Conservation (phyloP, 1,139 yeast species). For the Kodamaea anthophila region DNA sequence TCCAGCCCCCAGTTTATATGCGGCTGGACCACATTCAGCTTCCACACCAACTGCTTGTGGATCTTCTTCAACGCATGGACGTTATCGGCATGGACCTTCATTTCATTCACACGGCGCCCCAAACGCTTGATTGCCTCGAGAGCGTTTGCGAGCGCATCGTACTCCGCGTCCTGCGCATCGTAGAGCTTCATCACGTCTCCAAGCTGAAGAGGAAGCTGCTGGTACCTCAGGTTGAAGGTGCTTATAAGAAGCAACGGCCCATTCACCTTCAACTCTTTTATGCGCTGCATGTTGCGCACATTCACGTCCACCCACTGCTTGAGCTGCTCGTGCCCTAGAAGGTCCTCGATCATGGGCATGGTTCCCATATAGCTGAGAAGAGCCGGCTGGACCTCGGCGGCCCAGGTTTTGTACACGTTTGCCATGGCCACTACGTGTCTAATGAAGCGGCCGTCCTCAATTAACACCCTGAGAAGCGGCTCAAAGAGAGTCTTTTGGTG, state of each 20-base stretch:
- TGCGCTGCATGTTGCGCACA: constrained; percentile 28
- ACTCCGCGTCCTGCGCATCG: constrained; percentile 49
- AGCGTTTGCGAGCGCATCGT: constrained; percentile 48
- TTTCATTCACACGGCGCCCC: constrained; percentile 39
- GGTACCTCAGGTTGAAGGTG: constrained; percentile 71
- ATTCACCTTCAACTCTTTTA: constrained; percentile 44
- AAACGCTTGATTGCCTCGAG: constrained; percentile 34
- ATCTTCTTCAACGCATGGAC: constrained; percentile 42
- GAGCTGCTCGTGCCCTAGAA: constrained; percentile 38
- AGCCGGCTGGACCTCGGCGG: constrained; percentile 47
- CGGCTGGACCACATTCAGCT: constrained; percentile 30
- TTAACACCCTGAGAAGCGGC: constrained; percentile 39
- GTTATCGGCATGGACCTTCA: constrained; percentile 52
- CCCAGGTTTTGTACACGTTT: constrained; percentile 62
- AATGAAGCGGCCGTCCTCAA: constrained; percentile 61
- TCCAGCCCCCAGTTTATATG: constrained; percentile 51
- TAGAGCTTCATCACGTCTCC: constrained; percentile 48
- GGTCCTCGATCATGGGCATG: constrained; percentile 21
- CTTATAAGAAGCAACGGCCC: constrained; percentile 61
- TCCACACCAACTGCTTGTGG: constrained; percentile 46
- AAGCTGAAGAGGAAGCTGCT: constrained; percentile 63
- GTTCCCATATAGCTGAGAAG: constrained; percentile 55
- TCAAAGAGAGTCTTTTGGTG: constrained; percentile 53
- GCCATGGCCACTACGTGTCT: constrained; percentile 48
- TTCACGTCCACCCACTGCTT: constrained; percentile 50